These are phyloP conservation scores for Aspergillus brasiliensis DNA, from an alignment of 2,329 filamentous ascomycete species.

Conservation along the genomic window DNA sequence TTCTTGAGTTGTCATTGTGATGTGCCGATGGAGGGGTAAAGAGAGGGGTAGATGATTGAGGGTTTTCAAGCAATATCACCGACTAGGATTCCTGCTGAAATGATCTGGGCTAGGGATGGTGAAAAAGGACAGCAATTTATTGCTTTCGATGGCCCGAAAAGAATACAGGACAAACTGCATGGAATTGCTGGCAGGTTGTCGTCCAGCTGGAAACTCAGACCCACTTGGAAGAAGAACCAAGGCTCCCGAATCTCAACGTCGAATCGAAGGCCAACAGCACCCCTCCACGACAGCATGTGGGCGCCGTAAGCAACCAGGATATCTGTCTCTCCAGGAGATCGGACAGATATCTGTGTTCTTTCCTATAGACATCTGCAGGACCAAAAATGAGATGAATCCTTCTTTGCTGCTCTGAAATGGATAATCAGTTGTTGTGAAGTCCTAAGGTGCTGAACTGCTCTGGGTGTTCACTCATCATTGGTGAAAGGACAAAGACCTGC, in stretches of 20 bases:
- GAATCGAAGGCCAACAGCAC: not conserved
- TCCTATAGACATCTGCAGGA: not conserved
- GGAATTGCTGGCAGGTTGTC: not conserved
- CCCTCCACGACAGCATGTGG: not conserved
- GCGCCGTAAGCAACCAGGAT: not conserved
- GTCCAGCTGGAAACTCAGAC: not conserved
- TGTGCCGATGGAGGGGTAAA: not conserved
- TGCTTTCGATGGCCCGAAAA: not conserved
- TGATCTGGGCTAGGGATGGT: not conserved
- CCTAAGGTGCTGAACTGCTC: not conserved
- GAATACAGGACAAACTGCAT: not conserved
- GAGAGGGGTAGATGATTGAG: not conserved
- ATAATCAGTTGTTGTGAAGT: not conserved
- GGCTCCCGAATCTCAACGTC: not conserved
- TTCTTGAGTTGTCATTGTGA: slow-evolving; percentile 22
- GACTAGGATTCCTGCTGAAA: not conserved
- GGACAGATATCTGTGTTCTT: not conserved
- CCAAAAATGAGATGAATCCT: not conserved
- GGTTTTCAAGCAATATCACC: not conserved
- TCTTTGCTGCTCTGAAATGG: not conserved
- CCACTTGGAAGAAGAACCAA: not conserved
- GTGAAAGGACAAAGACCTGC: not conserved
- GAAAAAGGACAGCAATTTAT: not conserved
- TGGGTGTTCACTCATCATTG: not conserved
- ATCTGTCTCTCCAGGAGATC: not conserved